Base-by-base conservation (phyloP, 2,329 filamentous ascomycete genomes). In the Pyricularia grisea region DNA sequence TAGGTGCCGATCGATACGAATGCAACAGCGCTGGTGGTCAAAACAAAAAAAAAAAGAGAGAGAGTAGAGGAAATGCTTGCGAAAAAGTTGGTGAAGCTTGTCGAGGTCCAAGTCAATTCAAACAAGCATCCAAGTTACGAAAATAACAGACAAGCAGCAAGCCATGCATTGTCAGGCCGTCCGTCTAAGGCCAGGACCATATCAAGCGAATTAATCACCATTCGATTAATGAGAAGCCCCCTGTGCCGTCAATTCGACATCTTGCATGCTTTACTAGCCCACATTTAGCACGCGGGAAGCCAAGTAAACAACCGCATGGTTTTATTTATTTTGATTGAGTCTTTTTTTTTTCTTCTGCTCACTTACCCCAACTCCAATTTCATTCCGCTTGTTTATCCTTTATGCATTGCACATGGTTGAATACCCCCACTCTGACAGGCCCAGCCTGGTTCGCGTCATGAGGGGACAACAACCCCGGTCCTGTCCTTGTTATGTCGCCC, bases 381-480 rank as follows among this genome's bases (percentile, higher is more conserved):
- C 66, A 67, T 61, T 67, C 66, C 50, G 42, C 55, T 31, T 67
- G 66, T 67, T 60, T 67, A 60, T 67, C n/a, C 33, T 69, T 70
- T 33, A 70, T 70, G 69, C 69, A 50, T 50, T 69, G 42, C 50
- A 70, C 42, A 55, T 55, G 42, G 17, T n/a, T 68, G 67, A 33
- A 28, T 11, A 23, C 68, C 58, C 67, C 64, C 61, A 28, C 64
- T 31, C n/a, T 60, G 33, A 27, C 31, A 55, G 66, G 33, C 65
- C 58, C 68, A 20, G 20, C 33, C 42, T 33, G 14, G 31, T 64
- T 55, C 68, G 65, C 68, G 65, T 61, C 67, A 68, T 63, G 42
- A 55, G 42, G 42, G 42, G 42, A 63, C 50, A 64, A 17, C 23
- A 14, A 27, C 61, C 61, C 61, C 61, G 17, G 25, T 31, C 23